Percentiles rank a stretch among this genome's conserved stretches.
phyloP scores from a whole-genome alignment of 441 rosid species.

The Lagerstroemia fauriei region DNA sequence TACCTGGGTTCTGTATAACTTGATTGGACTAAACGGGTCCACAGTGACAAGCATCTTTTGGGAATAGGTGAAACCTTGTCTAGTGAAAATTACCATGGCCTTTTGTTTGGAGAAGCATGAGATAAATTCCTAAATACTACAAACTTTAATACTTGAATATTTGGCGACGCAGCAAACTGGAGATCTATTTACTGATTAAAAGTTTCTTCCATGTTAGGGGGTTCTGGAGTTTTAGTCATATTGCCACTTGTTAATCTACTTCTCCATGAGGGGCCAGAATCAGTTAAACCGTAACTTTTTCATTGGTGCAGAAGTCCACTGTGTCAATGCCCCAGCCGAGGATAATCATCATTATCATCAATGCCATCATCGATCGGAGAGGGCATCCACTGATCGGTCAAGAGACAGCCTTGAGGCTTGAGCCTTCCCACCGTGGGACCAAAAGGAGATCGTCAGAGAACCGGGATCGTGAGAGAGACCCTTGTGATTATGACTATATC shows the following conservation, averaged over 20 bases:
- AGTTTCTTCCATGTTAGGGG: neutral
- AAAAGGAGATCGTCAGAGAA: constrained; percentile 66
- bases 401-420: constrained; percentile 22
- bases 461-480: constrained; percentile 38
- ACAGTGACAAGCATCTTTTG: neutral
- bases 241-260: neutral
- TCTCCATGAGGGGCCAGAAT: neutral
- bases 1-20: neutral
- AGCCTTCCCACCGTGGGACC: constrained; percentile 36
- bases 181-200: neutral
- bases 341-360: constrained; percentile 21
- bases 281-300: neutral
- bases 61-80: neutral
- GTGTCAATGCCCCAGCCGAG: constrained; percentile 37
- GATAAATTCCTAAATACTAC: neutral
- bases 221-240: neutral
- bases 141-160: neutral
- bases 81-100: neutral
- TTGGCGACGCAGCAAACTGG: neutral
- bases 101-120: neutral
- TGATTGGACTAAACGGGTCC: neutral
- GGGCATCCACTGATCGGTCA: constrained; percentile 14
- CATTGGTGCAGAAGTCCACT: constrained; percentile 41
- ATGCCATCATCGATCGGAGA: constrained; percentile 20
- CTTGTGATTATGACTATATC: constrained; percentile 45